Evolutionary conservation across 2,329 filamentous ascomycete genomes (phyloP).

Genomic region (Fusarium piperis): DNA sequence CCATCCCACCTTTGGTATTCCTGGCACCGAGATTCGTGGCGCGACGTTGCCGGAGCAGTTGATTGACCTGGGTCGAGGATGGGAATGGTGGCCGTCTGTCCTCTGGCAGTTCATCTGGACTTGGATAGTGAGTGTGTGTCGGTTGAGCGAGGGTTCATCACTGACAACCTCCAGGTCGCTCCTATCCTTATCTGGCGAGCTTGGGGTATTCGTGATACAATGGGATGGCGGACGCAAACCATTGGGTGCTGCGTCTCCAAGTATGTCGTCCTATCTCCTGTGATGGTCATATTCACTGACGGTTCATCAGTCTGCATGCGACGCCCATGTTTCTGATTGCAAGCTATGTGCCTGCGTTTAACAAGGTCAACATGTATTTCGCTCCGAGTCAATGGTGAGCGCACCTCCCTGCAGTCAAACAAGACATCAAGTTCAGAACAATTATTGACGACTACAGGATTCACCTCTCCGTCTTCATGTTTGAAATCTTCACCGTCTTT

Average conservation of each 20-base stretch:
- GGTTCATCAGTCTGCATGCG: constrained; percentile 61
- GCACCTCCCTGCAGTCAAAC: constrained; percentile 57
- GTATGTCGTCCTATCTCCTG: constrained; percentile 40
- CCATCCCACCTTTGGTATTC: constrained; percentile 67
- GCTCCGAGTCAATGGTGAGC: constrained; percentile 68
- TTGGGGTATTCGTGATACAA: constrained; percentile 69
- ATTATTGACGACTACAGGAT: constrained; percentile 35
- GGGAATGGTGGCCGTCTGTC: constrained; percentile 71
- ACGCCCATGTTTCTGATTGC: constrained; percentile 73
- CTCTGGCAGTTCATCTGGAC: constrained; percentile 71
- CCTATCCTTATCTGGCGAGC: constrained; percentile 69
- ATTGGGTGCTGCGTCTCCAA: constrained; percentile 58
- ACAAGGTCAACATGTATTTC: constrained; percentile 61
- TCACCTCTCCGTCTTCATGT: constrained; percentile 58
- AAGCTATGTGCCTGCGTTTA: constrained; percentile 60
- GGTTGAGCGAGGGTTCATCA: fast-evolving
- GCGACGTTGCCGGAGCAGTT: constrained; percentile 50
- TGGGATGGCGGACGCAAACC: constrained; percentile 72
- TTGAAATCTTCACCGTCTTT: constrained; percentile 66
- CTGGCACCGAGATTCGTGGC: constrained; percentile 59
- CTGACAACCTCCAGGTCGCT: constrained; percentile 45
- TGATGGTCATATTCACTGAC: not conserved
- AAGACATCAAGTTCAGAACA: not conserved
- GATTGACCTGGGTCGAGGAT: constrained; percentile 59
- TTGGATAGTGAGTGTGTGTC: constrained; percentile 55